Base-by-base conservation (phyloP, 2,329 filamentous ascomycete genomes). In the Zasmidium cellare region DNA sequence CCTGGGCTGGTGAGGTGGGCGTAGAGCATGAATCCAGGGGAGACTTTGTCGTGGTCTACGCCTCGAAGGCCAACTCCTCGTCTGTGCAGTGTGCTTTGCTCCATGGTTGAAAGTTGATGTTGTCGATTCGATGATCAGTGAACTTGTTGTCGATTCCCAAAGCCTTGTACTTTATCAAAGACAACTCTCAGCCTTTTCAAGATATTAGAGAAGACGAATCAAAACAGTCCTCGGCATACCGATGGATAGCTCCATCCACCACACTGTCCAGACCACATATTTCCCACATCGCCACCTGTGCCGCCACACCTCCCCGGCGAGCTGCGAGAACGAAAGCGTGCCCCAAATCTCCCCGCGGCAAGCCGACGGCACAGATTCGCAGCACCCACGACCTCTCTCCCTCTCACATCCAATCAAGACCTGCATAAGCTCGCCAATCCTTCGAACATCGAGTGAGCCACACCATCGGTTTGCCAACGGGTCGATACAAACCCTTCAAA, bases 31-130 rank as follows among this genome's bases (percentile, higher is more conserved):
- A 76, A 79, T 20, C 77, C 77, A 23, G 71, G 72, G 23, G 72
- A 76, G 16, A 74, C 72, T 28, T 63, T 65, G 23, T 70, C 45
- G 23, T 71, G 63, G 60, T 78, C 74, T 18, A 79, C 68, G 2
- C 75, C 77, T 12, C 66, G 70, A 16, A 79, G 69, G 19, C 75
- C 76, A 19, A 79, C 60, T 45, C 77, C 77, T 20, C 77, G 71
- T 25, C 77, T 71, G 55, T 71, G 68, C 25, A 79, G 67, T 3
- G 76, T 77, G 59, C 74, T 75, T 68, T 79, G 77, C 53, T 79
- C 76, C 75, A 79, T 78, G 41, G 28, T 28, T 24, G 9, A 18
- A 19, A 48, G 18, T 23, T 16, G 22, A 14, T 23, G 9, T 45
- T 7, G 24, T 22, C 19, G 14, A 23, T 38, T 18, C 44, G 14